Conservation (phyloP, 176 grass and related monocot species). For the Carex parvula region DNA sequence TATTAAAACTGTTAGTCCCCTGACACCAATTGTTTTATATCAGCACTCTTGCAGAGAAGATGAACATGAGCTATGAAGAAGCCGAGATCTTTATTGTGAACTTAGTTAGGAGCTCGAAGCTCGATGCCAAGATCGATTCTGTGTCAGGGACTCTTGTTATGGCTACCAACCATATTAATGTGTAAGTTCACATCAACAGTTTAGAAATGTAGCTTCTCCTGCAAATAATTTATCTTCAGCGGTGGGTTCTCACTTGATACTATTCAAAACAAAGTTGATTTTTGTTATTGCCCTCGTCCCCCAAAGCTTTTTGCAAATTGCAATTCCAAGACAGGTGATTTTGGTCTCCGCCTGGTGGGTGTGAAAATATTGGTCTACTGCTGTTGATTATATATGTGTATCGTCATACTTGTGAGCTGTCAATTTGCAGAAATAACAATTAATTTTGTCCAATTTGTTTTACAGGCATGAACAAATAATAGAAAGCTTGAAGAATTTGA, state of each 20-base stretch:
- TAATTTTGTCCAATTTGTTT: background rate
- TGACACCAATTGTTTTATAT: slow-evolving; percentile 14
- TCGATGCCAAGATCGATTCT: slow-evolving; percentile 89
- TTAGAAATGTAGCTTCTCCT: background rate
- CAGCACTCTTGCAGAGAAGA: slow-evolving; percentile 72
- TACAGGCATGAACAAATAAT: slow-evolving; percentile 81
- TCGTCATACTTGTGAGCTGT: background rate
- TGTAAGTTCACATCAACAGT: slow-evolving; percentile 53
- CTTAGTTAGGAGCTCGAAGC: slow-evolving; percentile 75
- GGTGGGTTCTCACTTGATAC: background rate
- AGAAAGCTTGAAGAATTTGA: slow-evolving; percentile 82
- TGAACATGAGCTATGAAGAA: slow-evolving; percentile 88
- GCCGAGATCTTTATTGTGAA: slow-evolving; percentile 78
- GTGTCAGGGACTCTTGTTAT: slow-evolving; percentile 80
- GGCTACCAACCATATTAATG: slow-evolving; percentile 57
- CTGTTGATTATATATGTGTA: background rate
- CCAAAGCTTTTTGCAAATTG: background rate
- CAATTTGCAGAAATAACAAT: background rate
- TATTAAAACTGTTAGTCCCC: background rate
- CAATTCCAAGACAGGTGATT: background rate
- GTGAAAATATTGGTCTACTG: background rate
- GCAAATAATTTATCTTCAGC: background rate
- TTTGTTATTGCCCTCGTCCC: background rate
- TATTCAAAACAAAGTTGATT: background rate
- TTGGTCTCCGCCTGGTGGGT: background rate